A percentile compares a stretch with the other conserved stretches of the same genome.
Conservation (phyloP, 306 rosid species). For the Ormosia emarginata region DNA sequence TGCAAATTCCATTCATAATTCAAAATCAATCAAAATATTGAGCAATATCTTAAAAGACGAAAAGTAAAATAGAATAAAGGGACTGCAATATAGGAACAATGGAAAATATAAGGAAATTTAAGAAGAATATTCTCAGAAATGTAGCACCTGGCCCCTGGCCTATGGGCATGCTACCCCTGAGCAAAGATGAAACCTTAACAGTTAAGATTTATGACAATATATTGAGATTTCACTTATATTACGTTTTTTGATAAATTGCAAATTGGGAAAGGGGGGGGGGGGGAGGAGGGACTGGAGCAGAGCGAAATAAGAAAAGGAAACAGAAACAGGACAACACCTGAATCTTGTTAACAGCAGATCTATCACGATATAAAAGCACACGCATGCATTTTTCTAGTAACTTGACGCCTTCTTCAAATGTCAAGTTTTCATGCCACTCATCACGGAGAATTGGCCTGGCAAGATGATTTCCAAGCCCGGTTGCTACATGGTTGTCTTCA, state of each 20-base stretch:
- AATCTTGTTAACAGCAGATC: constrained; percentile 60
- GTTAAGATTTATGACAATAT: background rate
- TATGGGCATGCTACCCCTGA: background rate
- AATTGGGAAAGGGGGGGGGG: background rate
- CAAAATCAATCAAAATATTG: background rate
- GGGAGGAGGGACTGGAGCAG: background rate
- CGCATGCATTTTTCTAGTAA: constrained; percentile 97
- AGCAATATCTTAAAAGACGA: background rate
- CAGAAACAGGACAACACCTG: constrained; percentile 52
- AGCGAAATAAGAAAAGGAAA: background rate
- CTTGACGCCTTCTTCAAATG: constrained; percentile 87
- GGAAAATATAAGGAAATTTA: background rate
- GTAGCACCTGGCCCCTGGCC: background rate
- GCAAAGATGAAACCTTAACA: background rate
- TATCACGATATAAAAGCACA: constrained; percentile 88
- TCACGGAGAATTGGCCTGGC: constrained; percentile 97
- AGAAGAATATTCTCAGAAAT: background rate
- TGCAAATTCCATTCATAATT: background rate
- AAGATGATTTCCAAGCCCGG: constrained; percentile 97
- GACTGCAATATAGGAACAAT: background rate
- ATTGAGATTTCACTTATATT: background rate
- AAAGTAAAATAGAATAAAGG: background rate
- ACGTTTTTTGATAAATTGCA: background rate
- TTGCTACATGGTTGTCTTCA: constrained; percentile 88
- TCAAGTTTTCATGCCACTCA: constrained; percentile 88